A percentile compares a stretch with the other conserved stretches of the same genome.
phyloP scores from a whole-genome alignment of 1,284 basidiomycete species.

The Inonotus hispidus region DNA sequence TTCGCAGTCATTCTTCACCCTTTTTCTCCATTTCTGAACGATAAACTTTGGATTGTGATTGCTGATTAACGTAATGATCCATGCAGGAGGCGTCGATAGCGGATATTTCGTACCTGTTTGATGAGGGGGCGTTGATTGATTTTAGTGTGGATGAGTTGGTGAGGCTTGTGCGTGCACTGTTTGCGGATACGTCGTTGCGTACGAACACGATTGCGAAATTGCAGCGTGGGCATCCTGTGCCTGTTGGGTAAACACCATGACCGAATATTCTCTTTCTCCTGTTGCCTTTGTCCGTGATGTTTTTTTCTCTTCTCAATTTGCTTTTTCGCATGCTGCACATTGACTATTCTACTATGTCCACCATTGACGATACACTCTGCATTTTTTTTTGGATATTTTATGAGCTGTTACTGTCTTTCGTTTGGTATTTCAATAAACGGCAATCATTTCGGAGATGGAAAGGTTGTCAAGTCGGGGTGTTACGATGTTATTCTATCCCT shows the following conservation, averaged over 20 bases:
- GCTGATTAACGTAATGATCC: not conserved
- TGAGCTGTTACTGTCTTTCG: no score
- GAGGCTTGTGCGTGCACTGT: constrained; percentile 79
- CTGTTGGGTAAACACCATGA: not conserved
- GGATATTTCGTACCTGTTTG: constrained; percentile 91
- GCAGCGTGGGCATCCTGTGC: constrained; percentile 48
- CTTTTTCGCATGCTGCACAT: no score
- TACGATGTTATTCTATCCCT: no score
- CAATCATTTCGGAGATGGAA: no score
- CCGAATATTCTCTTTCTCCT: not conserved
- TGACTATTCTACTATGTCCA: no score
- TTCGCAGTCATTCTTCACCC: constrained; percentile 1
- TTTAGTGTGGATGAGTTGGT: constrained; percentile 84
- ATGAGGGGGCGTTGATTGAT: constrained; percentile 87
- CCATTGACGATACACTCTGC: no score
- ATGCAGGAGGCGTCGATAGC: constrained; percentile 84
- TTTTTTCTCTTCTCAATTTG: not conserved
- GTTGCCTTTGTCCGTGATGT: not conserved
- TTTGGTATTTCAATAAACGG: no score
- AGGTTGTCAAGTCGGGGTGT: no score
- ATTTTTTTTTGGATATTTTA: no score
- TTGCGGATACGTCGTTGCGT: constrained; percentile 84
- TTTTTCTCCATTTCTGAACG: constrained; percentile 13
- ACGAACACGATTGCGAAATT: constrained; percentile 76
- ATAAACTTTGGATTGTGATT: not conserved